Percentiles rank a stretch among this genome's conserved stretches.
phyloP scores from a whole-genome alignment of 2,329 filamentous ascomycete genomes.

The Cladosporium sphaerospermum region DNA sequence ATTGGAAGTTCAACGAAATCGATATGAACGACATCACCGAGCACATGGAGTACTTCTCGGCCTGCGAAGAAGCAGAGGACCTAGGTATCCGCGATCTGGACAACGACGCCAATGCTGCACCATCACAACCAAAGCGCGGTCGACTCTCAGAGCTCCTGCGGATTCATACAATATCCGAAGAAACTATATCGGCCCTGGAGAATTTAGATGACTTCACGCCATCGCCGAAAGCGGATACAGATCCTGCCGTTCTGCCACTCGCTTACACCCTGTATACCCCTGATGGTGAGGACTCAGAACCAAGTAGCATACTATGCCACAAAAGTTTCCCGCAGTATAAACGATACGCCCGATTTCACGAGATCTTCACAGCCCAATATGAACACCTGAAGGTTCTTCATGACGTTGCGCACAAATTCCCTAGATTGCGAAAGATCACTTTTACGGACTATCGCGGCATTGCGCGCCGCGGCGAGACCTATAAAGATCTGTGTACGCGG shows the following conservation, averaged over 20 bases:
- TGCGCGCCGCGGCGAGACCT: constrained; percentile 1
- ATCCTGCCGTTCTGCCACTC: too few species aligned
- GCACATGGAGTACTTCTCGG: constrained; percentile 2
- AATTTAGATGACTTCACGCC: too few species aligned
- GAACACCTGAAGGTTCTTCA: background rate
- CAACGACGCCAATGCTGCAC: too few species aligned
- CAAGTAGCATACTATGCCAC: background rate
- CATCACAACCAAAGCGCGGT: too few species aligned
- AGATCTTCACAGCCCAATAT: background rate
- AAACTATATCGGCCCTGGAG: too few species aligned
- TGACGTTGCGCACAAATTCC: background rate
- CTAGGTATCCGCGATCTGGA: background rate
- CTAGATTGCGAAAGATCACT: background rate
- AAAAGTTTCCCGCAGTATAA: constrained; percentile 5
- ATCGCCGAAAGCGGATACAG: too few species aligned
- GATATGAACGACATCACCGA: constrained; percentile 5
- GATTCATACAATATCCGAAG: too few species aligned
- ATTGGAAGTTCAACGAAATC: constrained; percentile 8
- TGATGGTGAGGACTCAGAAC: too few species aligned
- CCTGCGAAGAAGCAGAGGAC: constrained; percentile 3
- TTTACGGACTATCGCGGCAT: constrained; percentile 10
- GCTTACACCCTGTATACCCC: too few species aligned
- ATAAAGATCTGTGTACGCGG: background rate
- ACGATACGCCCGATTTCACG: background rate
- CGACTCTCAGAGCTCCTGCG: too few species aligned